A percentile compares a stretch with the other conserved stretches of the same genome.
Evolutionary conservation across 1,284 basidiomycete genomes (phyloP).

Genomic region (Papiliotrema nemorosa): DNA sequence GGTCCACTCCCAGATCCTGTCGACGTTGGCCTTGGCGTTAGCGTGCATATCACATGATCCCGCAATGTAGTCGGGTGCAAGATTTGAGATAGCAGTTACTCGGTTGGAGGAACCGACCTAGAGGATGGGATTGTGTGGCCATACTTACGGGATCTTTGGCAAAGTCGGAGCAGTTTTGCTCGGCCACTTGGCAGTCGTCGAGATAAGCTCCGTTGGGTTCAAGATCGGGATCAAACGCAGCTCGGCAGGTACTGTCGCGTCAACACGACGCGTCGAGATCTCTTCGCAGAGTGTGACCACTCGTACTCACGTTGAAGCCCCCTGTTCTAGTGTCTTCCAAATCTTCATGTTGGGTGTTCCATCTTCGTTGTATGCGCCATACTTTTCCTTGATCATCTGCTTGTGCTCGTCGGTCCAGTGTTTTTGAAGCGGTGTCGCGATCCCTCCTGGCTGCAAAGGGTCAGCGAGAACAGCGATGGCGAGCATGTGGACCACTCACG

Average conservation of each 20-base stretch:
- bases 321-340: slow-evolving; percentile 4
- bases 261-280: background rate
- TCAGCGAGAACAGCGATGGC: background rate
- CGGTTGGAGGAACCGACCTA: too few species aligned
- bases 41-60: too few species aligned
- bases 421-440: slow-evolving; percentile 7
- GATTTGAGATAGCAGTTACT: too few species aligned
- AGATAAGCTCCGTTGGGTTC: slow-evolving; percentile 3
- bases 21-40: too few species aligned
- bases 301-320: slow-evolving; percentile 5
- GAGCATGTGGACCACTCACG: background rate
- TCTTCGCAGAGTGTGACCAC: background rate
- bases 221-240: slow-evolving; percentile 3
- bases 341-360: background rate
- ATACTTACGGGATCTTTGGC: slow-evolving; percentile 3
- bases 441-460: slow-evolving; percentile 6
- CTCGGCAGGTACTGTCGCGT: slow-evolving; percentile 3
- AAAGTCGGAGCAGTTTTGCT: background rate
- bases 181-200: slow-evolving; percentile 2
- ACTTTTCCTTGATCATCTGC: background rate
- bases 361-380: slow-evolving; percentile 1
- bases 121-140: too few species aligned
- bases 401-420: slow-evolving; percentile 7
- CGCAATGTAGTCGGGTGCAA: too few species aligned
- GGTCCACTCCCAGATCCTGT: too few species aligned